phyloP scores from a whole-genome alignment of 805 yeast genomes.

The Saturnispora halmiae region DNA sequence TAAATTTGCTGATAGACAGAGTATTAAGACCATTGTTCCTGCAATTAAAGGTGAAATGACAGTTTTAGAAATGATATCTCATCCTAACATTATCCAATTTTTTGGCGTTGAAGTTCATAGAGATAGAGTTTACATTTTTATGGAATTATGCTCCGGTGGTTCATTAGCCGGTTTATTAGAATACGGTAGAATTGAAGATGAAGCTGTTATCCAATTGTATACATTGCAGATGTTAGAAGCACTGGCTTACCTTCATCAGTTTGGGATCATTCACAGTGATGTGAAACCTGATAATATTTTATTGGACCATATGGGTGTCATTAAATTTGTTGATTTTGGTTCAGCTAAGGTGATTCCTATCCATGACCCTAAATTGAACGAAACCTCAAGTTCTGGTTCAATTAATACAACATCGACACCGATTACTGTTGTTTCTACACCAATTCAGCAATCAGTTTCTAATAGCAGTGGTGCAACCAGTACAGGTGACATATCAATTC shows the following conservation, averaged over 20 bases:
- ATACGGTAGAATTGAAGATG: constrained; percentile 94
- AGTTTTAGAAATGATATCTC: constrained; percentile 86
- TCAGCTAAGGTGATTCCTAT: constrained; percentile 86
- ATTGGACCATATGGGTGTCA: constrained; percentile 83
- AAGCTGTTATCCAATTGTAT: constrained; percentile 81
- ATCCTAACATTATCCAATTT: constrained; percentile 93
- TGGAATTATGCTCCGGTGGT: constrained; percentile 97
- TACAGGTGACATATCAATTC: not conserved
- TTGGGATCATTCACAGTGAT: constrained; percentile 94
- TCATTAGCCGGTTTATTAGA: constrained; percentile 77
- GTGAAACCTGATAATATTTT: constrained; percentile 92
- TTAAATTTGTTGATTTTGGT: constrained; percentile 95
- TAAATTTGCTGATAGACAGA: constrained; percentile 77
- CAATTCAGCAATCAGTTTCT: not conserved
- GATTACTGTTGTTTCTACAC: not conserved
- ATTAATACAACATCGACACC: constrained; percentile 4
- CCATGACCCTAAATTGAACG: constrained; percentile 10
- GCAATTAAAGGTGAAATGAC: constrained; percentile 95
- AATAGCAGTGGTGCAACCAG: no score
- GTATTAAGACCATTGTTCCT: constrained; percentile 76
- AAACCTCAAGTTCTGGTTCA: constrained; percentile 11
- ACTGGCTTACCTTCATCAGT: constrained; percentile 83
- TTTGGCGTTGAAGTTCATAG: constrained; percentile 96
- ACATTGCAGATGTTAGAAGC: constrained; percentile 92
- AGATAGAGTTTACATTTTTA: constrained; percentile 87